Conservation (phyloP, 805 yeast genomes). For the Starmerella kuoi region DNA sequence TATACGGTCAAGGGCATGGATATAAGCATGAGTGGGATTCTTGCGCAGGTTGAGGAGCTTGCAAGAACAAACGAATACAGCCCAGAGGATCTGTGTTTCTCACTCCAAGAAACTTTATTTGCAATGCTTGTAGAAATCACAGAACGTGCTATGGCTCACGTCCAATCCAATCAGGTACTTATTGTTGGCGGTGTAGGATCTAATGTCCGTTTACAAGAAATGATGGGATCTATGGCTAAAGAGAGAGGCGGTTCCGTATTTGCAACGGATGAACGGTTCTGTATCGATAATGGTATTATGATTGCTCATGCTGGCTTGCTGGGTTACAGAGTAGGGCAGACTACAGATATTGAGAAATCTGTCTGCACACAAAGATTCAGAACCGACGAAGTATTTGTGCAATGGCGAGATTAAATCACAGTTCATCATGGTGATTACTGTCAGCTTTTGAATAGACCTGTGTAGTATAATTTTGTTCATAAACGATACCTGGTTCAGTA, state of each 20-base stretch:
- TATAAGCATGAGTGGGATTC: slow-evolving; percentile 86
- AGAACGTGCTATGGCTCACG: slow-evolving; percentile 98
- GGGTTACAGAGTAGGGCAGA: slow-evolving; percentile 69
- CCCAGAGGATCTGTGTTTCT: slow-evolving; percentile 79
- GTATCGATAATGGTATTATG: slow-evolving; percentile 98
- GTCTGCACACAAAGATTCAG: slow-evolving; percentile 89
- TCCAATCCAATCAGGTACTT: slow-evolving; percentile 71
- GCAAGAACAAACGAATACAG: slow-evolving; percentile 41
- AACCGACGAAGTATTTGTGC: slow-evolving; percentile 83
- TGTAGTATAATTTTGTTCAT: too few species aligned
- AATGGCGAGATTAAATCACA: slow-evolving; percentile 56
- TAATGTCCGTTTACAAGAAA: slow-evolving; percentile 76
- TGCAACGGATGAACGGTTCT: slow-evolving; percentile 93
- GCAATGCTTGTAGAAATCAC: slow-evolving; percentile 97
- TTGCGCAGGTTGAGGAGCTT: slow-evolving; percentile 69
- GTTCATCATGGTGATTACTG: not conserved
- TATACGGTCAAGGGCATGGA: slow-evolving; percentile 99
- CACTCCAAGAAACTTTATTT: slow-evolving; percentile 82
- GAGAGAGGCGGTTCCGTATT: slow-evolving; percentile 81
- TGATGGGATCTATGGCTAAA: slow-evolving; percentile 91
- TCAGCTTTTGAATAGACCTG: too few species aligned
- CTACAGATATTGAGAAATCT: slow-evolving; percentile 47
- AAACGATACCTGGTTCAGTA: too few species aligned
- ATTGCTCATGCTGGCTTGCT: slow-evolving; percentile 95
- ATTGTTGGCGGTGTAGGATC: slow-evolving; percentile 99